Percentiles rank a stretch among this genome's conserved stretches.
phyloP scores from a whole-genome alignment of 192 early-diverging fungal species.

The Backusella parvicylindrica region DNA sequence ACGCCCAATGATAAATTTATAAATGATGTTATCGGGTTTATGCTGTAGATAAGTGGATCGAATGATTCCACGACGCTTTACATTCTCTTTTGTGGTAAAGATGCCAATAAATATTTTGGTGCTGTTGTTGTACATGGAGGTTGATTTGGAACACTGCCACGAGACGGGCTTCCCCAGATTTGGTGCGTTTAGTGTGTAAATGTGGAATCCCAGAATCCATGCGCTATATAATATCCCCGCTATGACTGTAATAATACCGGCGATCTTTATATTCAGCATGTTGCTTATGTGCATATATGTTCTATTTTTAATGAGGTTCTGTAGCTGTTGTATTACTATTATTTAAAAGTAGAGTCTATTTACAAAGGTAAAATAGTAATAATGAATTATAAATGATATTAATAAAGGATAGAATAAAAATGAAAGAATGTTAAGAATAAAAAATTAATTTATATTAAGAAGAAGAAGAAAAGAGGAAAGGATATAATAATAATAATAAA shows the following conservation, averaged over 20 bases:
- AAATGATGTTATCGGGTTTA: constrained; percentile 22
- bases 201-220: background rate
- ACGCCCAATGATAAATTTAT: constrained; percentile 30
- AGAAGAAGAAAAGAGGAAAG: background rate
- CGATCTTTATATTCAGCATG: background rate
- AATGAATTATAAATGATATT: background rate
- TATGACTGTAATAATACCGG: background rate
- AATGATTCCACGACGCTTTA: constrained; percentile 22
- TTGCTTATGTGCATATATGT: background rate
- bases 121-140: background rate
- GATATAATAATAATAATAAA: background rate
- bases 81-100: constrained; percentile 20
- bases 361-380: background rate
- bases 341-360: background rate
- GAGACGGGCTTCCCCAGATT: constrained; percentile 22
- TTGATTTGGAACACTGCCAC: constrained; percentile 7
- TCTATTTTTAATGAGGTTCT: background rate
- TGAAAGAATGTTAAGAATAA: background rate
- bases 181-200: constrained; percentile 8
- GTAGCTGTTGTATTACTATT: background rate
- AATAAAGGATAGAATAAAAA: background rate
- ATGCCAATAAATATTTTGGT: constrained; percentile 27
- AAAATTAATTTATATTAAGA: background rate
- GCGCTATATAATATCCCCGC: background rate
- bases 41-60: constrained; percentile 24